Conservation (phyloP, 2,329 filamentous ascomycete genomes). For the Claviceps arundinis region DNA sequence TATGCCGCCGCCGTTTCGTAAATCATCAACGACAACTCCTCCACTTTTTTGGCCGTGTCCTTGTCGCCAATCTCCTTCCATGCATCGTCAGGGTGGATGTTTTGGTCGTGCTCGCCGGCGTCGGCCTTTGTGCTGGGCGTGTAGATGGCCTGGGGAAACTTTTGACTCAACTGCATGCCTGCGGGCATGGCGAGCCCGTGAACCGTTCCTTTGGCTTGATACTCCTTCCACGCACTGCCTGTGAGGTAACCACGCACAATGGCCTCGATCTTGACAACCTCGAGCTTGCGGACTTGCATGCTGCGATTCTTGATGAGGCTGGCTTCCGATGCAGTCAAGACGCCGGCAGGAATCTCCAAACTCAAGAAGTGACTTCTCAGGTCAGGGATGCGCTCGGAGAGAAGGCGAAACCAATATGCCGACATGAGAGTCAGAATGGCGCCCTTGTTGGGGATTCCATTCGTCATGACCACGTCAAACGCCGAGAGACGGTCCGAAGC, state of each 20-base stretch:
- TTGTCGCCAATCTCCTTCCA: conserved; percentile 25
- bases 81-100: conserved; percentile 61
- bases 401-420: conserved; percentile 40
- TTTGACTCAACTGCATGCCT: conserved; percentile 58
- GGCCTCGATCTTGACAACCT: conserved; percentile 14
- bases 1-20: conserved; percentile 42
- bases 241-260: conserved; percentile 78
- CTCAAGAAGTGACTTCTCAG: conserved; percentile 40
- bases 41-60: conserved; percentile 18
- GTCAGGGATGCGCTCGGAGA: conserved; percentile 29
- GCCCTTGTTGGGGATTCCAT: conserved; percentile 45
- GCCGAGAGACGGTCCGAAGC: conserved; percentile 87
- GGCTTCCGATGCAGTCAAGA: conserved; percentile 27
- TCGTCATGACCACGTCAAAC: conserved; percentile 83
- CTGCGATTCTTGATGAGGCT: conserved; percentile 45
- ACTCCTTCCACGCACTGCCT: conserved; percentile 68
- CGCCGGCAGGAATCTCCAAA: conserved; percentile 23
- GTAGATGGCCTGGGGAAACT: conserved; percentile 53
- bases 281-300: conserved; percentile 58
- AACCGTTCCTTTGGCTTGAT: conserved; percentile 59
- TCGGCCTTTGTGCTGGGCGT: conserved; percentile 73
- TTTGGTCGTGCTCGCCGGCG: conserved; percentile 66
- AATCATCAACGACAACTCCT: conserved; percentile 18
- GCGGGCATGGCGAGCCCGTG: conserved; percentile 59
- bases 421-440: conserved; percentile 32